Conservation (phyloP, 177 flowering plant species). For the Vitis hybrid region DNA sequence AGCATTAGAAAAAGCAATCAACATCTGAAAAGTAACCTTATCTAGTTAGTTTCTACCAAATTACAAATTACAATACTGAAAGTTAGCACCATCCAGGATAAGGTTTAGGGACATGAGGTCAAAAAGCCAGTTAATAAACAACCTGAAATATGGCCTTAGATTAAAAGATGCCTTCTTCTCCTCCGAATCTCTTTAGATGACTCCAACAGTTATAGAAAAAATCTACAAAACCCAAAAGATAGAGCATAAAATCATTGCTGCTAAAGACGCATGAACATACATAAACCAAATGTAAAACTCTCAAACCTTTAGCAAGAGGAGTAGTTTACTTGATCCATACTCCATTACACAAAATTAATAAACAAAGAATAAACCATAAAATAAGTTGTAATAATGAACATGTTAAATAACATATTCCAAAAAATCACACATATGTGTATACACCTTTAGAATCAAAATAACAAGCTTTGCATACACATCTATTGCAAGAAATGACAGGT, state of each 20-base stretch:
- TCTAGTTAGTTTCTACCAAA: not conserved
- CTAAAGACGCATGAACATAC: too few relatives aligned
- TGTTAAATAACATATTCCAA: too few relatives aligned
- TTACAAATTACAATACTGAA: constrained; percentile 38
- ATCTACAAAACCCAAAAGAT: constrained; percentile 41
- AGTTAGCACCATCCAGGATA: constrained; percentile 61
- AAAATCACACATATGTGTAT: not conserved
- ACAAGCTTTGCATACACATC: constrained; percentile 90
- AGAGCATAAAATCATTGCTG: not conserved
- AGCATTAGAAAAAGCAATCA: constrained; percentile 80
- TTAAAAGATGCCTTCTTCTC: constrained; percentile 80
- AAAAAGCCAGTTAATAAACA: constrained; percentile 81
- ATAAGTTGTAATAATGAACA: too few relatives aligned
- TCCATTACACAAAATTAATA: constrained; percentile 49
- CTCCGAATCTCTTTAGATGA: constrained; percentile 82
- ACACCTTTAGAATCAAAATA: constrained; percentile 70
- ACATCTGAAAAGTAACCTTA: constrained; percentile 46
- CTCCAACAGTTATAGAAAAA: constrained; percentile 67
- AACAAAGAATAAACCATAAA: not conserved
- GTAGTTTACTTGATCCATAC: constrained; percentile 61
- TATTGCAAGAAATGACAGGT: constrained; percentile 67
- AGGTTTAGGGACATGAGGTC: constrained; percentile 77
- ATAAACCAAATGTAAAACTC: not conserved
- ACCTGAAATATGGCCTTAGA: constrained; percentile 87
- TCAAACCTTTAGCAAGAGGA: constrained; percentile 73